Conservation (phyloP, 139 green algal genomes). For the Marvania coccoides region DNA sequence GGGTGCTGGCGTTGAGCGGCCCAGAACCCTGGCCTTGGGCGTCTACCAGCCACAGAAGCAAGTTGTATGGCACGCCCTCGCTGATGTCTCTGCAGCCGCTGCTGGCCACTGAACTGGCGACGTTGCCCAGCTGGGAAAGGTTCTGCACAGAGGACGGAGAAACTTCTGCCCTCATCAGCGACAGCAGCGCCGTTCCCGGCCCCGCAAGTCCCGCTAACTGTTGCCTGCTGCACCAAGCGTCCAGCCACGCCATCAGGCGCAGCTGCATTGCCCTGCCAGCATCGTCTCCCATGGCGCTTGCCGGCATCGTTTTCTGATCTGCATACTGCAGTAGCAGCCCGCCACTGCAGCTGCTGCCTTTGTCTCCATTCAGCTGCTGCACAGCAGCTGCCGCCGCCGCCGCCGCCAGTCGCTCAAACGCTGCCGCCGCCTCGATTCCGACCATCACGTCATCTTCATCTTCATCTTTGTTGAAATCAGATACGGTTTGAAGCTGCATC, state of each 20-base stretch:
- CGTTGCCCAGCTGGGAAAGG: background rate
- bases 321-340: too few species aligned
- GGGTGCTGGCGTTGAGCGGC: background rate
- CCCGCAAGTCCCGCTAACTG: background rate
- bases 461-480: too few species aligned
- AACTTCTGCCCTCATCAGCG: background rate
- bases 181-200: background rate
- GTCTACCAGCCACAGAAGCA: conserved; percentile 73
- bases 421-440: too few species aligned
- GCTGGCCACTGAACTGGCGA: background rate
- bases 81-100: conserved; percentile 2
- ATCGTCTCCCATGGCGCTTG: background rate
- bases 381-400: too few species aligned
- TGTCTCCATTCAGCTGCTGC: too few species aligned
- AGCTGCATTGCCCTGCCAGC: conserved; percentile 32
- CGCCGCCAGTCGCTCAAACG: too few species aligned
- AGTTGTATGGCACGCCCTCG: conserved; percentile 35
- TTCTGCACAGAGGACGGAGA: background rate
- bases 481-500: background rate
- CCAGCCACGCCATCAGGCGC: conserved; percentile 33
- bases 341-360: too few species aligned
- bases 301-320: too few species aligned
- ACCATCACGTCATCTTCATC: too few species aligned
- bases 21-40: background rate
- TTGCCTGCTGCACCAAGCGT: background rate